Evolutionary conservation across 306 rosid genomes (phyloP).

Genomic region (Lathyrus aphaca): DNA sequence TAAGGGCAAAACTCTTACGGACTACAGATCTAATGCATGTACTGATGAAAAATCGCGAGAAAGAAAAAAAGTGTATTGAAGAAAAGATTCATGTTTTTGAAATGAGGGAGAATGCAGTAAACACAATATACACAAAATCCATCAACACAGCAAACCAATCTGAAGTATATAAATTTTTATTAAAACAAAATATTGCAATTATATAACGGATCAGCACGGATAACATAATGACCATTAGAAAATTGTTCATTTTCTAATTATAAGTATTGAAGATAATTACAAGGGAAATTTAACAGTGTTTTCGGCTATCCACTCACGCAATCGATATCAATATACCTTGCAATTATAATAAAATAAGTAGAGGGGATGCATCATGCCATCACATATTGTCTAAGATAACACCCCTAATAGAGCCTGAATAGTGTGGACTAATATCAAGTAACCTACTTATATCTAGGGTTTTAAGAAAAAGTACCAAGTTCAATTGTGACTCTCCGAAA

Average conservation of each 20-base stretch:
- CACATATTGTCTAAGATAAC: too few species aligned
- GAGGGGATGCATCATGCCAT: too few species aligned
- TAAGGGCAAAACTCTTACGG: neutral
- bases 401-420: too few species aligned
- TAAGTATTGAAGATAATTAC: neutral
- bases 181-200: neutral
- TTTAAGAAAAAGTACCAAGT: neutral
- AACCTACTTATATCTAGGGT: conserved; percentile 1
- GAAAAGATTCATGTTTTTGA: neutral
- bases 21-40: neutral
- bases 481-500: neutral
- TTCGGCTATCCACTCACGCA: neutral
- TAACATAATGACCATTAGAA: conserved; percentile 12
- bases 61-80: conserved; percentile 16
- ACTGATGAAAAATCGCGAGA: neutral
- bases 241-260: conserved; percentile 4
- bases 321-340: too few species aligned
- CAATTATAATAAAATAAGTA: too few species aligned
- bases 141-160: neutral
- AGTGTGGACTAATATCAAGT: neutral
- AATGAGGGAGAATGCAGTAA: neutral
- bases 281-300: neutral
- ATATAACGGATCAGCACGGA: neutral
- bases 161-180: conserved; percentile 13
- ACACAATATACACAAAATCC: neutral